phyloP scores from a whole-genome alignment of 345 rosid genomes.

The Murraya paniculata region DNA sequence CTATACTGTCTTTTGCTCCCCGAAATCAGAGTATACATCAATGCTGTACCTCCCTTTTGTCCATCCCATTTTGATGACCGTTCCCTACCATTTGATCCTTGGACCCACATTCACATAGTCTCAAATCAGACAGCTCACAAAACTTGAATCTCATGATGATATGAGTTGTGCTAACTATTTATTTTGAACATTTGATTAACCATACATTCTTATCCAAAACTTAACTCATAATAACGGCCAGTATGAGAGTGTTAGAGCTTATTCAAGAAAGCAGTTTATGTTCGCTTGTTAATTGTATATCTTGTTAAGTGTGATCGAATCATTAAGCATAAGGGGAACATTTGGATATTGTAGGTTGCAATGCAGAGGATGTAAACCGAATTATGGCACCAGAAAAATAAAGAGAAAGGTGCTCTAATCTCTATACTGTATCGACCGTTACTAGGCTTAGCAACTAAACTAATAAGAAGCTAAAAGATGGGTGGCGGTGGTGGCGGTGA shows the following conservation, averaged over 20 bases:
- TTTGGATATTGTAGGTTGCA: background rate
- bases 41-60: constrained; percentile 8
- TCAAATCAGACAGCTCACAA: background rate
- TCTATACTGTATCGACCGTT: constrained; percentile 9
- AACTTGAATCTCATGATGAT: no score
- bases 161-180: no score
- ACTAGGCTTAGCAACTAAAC: background rate
- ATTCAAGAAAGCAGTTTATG: no score
- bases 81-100: constrained; percentile 5
- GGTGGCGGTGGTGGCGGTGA: background rate
- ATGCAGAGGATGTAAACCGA: background rate
- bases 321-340: background rate
- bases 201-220: no score
- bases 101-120: background rate
- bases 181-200: no score
- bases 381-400: background rate
- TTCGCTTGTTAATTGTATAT: no score
- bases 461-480: background rate
- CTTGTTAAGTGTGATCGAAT: background rate
- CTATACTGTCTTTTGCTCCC: background rate
- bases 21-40: constrained; percentile 8
- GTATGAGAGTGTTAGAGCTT: no score
- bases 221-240: no score
- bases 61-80: constrained; percentile 17
- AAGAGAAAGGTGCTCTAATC: background rate